These are phyloP conservation scores for Pseudogymnoascus pannorum DNA, from an alignment of 2,329 filamentous ascomycete genomes.

Conservation along the genomic window DNA sequence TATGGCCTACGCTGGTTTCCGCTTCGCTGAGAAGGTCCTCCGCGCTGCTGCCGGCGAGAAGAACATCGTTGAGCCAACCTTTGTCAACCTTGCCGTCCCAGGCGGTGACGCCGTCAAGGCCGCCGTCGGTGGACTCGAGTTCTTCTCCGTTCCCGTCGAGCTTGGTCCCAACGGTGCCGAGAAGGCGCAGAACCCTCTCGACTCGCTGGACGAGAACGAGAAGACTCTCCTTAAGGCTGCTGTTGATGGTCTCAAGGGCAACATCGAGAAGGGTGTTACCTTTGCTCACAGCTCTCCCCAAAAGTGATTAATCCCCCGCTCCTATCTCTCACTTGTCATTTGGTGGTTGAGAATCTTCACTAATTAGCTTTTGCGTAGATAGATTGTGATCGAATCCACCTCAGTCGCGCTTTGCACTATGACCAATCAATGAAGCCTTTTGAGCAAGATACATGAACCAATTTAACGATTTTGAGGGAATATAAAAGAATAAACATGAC, in stretches of 20 bases:
- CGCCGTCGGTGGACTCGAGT: constrained; percentile 79
- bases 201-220: constrained; percentile 74
- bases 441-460: background rate
- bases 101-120: constrained; percentile 73
- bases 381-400: constrained; percentile 34
- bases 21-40: constrained; percentile 91
- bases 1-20: constrained; percentile 93
- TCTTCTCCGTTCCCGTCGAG: constrained; percentile 93
- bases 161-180: constrained; percentile 81
- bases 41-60: constrained; percentile 90
- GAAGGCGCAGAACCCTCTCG: constrained; percentile 76
- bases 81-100: constrained; percentile 86
- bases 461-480: constrained; percentile 5
- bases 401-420: background rate
- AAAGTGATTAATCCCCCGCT: constrained; percentile 57
- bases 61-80: constrained; percentile 89
- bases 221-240: constrained; percentile 74
- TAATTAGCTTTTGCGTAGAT: constrained; percentile 31
- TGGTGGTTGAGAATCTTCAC: background rate
- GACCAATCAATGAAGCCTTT: background rate
- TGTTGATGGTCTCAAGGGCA: constrained; percentile 75
- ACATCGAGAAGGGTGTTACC: constrained; percentile 88
- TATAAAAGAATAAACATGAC: constrained; percentile 8
- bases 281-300: constrained; percentile 83
- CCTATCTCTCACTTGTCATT: constrained; percentile 14